Conservation (phyloP, 306 rosid genomes). For the Hippophae rhamnoides region DNA sequence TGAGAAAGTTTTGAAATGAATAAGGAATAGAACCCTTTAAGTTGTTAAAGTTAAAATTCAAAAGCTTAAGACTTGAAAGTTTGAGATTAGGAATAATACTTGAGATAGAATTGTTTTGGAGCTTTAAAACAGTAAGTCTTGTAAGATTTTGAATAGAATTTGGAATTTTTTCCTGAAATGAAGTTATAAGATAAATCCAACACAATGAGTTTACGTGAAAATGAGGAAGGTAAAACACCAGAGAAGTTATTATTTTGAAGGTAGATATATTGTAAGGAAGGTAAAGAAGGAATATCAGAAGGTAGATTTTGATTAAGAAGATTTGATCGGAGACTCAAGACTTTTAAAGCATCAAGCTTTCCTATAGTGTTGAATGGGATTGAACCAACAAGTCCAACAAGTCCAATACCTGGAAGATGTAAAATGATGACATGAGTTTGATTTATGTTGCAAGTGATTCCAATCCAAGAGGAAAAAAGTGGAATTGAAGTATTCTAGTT, state of each 20-base stretch:
- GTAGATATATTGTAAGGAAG: constrained; percentile 46
- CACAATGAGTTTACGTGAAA: constrained; percentile 44
- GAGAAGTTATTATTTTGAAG: constrained; percentile 63
- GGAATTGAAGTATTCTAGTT: constrained; percentile 50
- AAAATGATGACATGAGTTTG: constrained; percentile 39
- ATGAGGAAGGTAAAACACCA: constrained; percentile 44
- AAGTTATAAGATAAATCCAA: constrained; percentile 57
- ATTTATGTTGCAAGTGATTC: constrained; percentile 48
- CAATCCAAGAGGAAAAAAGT: constrained; percentile 62
- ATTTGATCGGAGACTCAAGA: constrained; percentile 65
- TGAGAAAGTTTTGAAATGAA: constrained; percentile 44
- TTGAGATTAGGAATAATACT: constrained; percentile 54
- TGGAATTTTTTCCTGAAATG: constrained; percentile 52
- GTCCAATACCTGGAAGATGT: constrained; percentile 64
- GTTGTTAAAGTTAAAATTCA: constrained; percentile 58
- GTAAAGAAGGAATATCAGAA: constrained; percentile 48
- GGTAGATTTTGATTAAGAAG: constrained; percentile 55
- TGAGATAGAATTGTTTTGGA: constrained; percentile 55
- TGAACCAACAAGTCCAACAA: constrained; percentile 40
- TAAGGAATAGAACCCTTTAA: constrained; percentile 59
- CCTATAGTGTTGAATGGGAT: constrained; percentile 51
- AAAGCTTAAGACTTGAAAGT: constrained; percentile 40
- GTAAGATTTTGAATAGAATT: constrained; percentile 44
- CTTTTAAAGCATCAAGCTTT: constrained; percentile 51
- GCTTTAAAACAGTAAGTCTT: constrained; percentile 38